A percentile compares a stretch with the other conserved stretches of the same genome.
phyloP scores from a whole-genome alignment of 2,329 filamentous ascomycete species.

The Fusarium ambrosium region DNA sequence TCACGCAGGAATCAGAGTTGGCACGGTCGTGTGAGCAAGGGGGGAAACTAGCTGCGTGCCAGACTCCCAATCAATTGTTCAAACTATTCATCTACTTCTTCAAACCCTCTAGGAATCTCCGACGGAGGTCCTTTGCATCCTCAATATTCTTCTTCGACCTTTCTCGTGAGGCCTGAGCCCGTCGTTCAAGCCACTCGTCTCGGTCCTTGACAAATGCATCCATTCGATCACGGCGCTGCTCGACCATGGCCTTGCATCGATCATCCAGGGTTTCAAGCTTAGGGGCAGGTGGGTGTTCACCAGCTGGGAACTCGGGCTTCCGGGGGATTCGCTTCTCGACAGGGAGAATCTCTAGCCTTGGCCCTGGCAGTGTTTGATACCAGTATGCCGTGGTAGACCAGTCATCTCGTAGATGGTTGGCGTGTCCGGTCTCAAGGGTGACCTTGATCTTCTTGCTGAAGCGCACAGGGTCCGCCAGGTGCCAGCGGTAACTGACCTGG shows the following conservation, averaged over 20 bases:
- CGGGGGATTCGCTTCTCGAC: constrained; percentile 41
- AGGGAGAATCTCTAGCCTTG: constrained; percentile 47
- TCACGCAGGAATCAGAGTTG: not conserved
- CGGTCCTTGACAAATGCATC: constrained; percentile 43
- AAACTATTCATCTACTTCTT: not conserved
- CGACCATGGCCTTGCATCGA: constrained; percentile 17
- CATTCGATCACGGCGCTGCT: constrained; percentile 37
- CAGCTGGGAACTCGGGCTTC: constrained; percentile 35
- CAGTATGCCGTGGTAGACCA: constrained; percentile 51
- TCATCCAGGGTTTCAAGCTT: constrained; percentile 9
- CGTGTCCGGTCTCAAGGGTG: constrained; percentile 48
- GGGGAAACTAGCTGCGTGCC: too few relatives aligned
- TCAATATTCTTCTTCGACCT: constrained; percentile 27
- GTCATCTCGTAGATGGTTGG: constrained; percentile 51
- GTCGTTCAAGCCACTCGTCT: constrained; percentile 42
- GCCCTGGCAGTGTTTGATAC: constrained; percentile 51
- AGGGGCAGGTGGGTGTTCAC: constrained; percentile 17
- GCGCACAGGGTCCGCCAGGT: constrained; percentile 50
- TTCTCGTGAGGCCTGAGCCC: constrained; percentile 36
- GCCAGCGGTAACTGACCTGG: constrained; percentile 52
- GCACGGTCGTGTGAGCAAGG: too few relatives aligned
- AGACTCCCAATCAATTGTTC: too few relatives aligned
- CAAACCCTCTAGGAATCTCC: constrained; percentile 7
- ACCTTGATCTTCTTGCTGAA: constrained; percentile 50
- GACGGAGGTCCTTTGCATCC: constrained; percentile 16